phyloP scores from a whole-genome alignment of 805 yeast species.

The Saccharomycopsis selenospora region DNA sequence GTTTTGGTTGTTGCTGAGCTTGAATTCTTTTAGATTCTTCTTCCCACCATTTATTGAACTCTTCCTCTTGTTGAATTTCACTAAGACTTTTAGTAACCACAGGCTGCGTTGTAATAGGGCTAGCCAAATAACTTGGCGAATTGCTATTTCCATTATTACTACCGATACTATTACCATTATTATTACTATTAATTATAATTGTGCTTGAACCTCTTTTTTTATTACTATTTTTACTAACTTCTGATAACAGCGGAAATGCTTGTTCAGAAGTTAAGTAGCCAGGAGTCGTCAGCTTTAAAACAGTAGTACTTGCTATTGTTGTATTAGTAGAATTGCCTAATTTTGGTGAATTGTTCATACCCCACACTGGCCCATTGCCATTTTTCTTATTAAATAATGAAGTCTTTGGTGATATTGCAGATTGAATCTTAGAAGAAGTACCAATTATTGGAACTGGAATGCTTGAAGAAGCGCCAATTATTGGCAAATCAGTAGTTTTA shows the following conservation, averaged over 20 bases:
- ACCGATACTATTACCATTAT: no score
- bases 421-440: no score
- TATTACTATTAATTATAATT: no score
- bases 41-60: slow-evolving; percentile 85
- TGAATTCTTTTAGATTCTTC: slow-evolving; percentile 67
- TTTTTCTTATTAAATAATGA: no score
- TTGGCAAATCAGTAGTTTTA: no score
- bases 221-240: not conserved
- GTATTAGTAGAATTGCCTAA: not conserved
- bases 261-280: not conserved
- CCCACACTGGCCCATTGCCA: no score
- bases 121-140: no score
- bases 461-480: no score
- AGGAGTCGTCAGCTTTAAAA: not conserved
- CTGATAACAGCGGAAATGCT: not conserved
- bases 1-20: slow-evolving; percentile 26
- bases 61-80: slow-evolving; percentile 75
- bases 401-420: no score
- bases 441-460: no score
- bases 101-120: no score
- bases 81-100: slow-evolving; percentile 39
- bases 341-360: not conserved
- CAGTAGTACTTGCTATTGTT: not conserved
- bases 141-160: no score
- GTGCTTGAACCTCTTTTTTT: not conserved